Conservation (phyloP, 345 rosid genomes). For the Linum trigynum region DNA sequence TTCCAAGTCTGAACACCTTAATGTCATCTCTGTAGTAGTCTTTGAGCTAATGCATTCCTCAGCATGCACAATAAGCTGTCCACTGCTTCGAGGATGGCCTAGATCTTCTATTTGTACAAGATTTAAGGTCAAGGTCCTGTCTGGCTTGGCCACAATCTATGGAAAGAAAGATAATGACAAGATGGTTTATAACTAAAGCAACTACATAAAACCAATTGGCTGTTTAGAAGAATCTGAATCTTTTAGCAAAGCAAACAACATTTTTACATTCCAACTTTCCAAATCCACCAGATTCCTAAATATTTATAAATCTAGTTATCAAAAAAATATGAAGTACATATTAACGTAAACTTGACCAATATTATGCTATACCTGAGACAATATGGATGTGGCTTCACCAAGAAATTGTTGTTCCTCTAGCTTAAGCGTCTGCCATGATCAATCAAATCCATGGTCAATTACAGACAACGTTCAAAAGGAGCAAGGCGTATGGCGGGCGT, state of each 20-base stretch:
- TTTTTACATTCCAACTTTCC: too few species aligned
- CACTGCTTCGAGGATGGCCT: slow-evolving; percentile 27
- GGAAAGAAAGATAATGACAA: slow-evolving; percentile 2
- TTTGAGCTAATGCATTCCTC: slow-evolving; percentile 78
- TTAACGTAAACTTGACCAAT: background rate
- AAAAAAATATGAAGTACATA: background rate
- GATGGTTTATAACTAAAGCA: too few species aligned
- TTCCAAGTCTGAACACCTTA: slow-evolving; percentile 77
- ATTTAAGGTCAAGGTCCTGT: slow-evolving; percentile 41
- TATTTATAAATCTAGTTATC: background rate
- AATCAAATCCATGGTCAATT: too few species aligned
- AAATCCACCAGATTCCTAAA: background rate
- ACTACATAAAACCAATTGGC: too few species aligned
- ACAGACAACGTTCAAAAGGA: background rate
- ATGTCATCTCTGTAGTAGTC: slow-evolving; percentile 53
- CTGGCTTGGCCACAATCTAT: slow-evolving; percentile 48
- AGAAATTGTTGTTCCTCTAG: slow-evolving; percentile 66
- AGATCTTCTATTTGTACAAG: slow-evolving; percentile 50
- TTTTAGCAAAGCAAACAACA: too few species aligned
- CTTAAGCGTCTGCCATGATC: slow-evolving; percentile 44
- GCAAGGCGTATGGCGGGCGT: too few species aligned
- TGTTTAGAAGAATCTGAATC: too few species aligned
- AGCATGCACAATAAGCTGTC: slow-evolving; percentile 67
- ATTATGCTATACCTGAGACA: slow-evolving; percentile 43
- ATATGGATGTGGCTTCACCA: slow-evolving; percentile 52